Evolutionary conservation across 495 filamentous ascomycete genomes (phyloP).

Genomic region (Aspergillus leporis): DNA sequence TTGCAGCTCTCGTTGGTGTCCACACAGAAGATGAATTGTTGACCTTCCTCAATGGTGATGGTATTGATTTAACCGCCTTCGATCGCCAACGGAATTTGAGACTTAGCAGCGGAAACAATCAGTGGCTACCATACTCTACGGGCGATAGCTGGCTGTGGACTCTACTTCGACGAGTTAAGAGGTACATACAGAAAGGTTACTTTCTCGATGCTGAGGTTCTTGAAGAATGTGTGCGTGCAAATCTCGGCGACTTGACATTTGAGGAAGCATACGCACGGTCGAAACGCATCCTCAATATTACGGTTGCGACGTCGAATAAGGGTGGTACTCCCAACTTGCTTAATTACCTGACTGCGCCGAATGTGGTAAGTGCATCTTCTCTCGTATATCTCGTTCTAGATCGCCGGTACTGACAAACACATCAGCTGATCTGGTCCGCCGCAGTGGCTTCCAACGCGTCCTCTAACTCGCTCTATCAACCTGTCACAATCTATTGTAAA

Average conservation of each 20-base stretch:
- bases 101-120: slow-evolving; percentile 14
- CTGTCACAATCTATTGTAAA: slow-evolving; percentile 79
- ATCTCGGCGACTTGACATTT: slow-evolving; percentile 89
- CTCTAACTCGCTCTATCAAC: slow-evolving; percentile 62
- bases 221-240: slow-evolving; percentile 81
- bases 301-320: slow-evolving; percentile 70
- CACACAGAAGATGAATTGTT: slow-evolving; percentile 87
- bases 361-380: slow-evolving; percentile 66
- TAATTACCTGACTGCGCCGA: slow-evolving; percentile 92
- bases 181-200: slow-evolving; percentile 74
- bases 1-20: slow-evolving; percentile 85
- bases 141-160: slow-evolving; percentile 54
- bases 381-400: not conserved
- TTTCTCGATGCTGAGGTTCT: slow-evolving; percentile 81
- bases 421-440: slow-evolving; percentile 84
- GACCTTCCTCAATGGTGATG: slow-evolving; percentile 70
- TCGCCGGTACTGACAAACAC: slow-evolving; percentile 7
- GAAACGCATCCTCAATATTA: slow-evolving; percentile 89
- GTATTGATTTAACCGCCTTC: slow-evolving; percentile 84
- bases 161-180: slow-evolving; percentile 56
- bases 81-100: slow-evolving; percentile 34
- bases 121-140: slow-evolving; percentile 21
- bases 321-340: slow-evolving; percentile 82
- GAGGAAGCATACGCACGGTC: slow-evolving; percentile 89
- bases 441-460: slow-evolving; percentile 90